Conservation (phyloP, 495 filamentous ascomycete genomes). For the Physcia stellaris region DNA sequence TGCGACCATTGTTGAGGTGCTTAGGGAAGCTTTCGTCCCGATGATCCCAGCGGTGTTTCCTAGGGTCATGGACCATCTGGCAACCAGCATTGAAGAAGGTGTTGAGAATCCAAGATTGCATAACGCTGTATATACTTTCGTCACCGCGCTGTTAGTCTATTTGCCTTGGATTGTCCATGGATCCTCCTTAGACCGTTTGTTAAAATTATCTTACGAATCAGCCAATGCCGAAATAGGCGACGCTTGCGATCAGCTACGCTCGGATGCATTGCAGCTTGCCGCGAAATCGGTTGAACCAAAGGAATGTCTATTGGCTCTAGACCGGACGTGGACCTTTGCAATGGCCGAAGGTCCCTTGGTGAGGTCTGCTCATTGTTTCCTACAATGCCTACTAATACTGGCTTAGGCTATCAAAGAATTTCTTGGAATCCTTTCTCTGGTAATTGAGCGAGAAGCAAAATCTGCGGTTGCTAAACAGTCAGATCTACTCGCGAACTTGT, state of each 20-base stretch:
- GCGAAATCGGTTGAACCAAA: constrained; percentile 61
- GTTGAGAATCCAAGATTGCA: constrained; percentile 49
- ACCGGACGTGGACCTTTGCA: constrained; percentile 55
- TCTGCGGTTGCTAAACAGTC: constrained; percentile 56
- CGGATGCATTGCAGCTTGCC: constrained; percentile 53
- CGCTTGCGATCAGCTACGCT: constrained; percentile 46
- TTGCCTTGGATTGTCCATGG: constrained; percentile 77
- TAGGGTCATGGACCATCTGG: constrained; percentile 53
- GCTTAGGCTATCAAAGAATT: constrained; percentile 50
- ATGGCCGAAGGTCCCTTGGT: constrained; percentile 42
- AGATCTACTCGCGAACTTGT: constrained; percentile 47
- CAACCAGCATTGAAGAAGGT: constrained; percentile 40
- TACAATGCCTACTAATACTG: constrained; percentile 11
- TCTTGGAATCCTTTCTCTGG: constrained; percentile 47
- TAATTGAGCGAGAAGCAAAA: constrained; percentile 67
- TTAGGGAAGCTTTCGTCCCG: constrained; percentile 73
- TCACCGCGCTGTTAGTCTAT: constrained; percentile 62
- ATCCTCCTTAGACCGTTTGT: constrained; percentile 51
- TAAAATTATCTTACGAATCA: constrained; percentile 56
- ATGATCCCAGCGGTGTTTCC: constrained; percentile 63
- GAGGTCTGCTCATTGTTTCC: constrained; percentile 17
- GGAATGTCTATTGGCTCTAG: constrained; percentile 50
- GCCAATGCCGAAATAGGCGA: constrained; percentile 40
- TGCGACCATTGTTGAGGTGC: constrained; percentile 71
- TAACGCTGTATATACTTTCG: constrained; percentile 66